Conservation (phyloP, 192 early-diverging fungal genomes). For the Pilaira anomala region DNA sequence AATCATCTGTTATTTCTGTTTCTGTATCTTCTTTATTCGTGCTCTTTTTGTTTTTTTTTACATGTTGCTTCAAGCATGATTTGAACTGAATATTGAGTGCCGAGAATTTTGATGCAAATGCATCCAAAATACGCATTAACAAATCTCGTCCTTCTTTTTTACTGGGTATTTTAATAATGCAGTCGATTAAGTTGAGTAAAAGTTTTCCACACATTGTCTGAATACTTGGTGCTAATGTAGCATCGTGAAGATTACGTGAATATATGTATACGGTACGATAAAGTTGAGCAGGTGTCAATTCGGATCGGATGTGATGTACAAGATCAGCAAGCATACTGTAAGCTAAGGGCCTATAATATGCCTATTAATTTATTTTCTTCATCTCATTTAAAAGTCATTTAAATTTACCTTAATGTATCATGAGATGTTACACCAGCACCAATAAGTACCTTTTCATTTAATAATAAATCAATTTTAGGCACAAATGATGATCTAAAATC, state of each 20-base stretch:
- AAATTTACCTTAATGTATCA: slow-evolving; percentile 75
- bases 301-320: slow-evolving; percentile 89
- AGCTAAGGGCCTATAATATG: slow-evolving; percentile 67
- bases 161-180: slow-evolving; percentile 67
- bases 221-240: slow-evolving; percentile 82
- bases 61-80: slow-evolving; percentile 53
- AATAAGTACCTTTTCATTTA: slow-evolving; percentile 92
- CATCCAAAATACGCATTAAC: slow-evolving; percentile 78
- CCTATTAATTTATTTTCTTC: background rate
- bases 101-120: slow-evolving; percentile 77
- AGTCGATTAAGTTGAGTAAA: slow-evolving; percentile 87
- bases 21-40: slow-evolving; percentile 35
- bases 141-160: slow-evolving; percentile 63
- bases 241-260: slow-evolving; percentile 90
- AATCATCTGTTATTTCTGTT: slow-evolving; percentile 49
- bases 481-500: slow-evolving; percentile 89
- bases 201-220: slow-evolving; percentile 98
- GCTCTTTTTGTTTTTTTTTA: slow-evolving; percentile 44
- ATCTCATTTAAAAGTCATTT: background rate
- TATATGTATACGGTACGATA: slow-evolving; percentile 86
- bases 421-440: slow-evolving; percentile 90
- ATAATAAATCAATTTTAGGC: slow-evolving; percentile 84
- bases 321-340: slow-evolving; percentile 95
- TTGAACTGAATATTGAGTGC: slow-evolving; percentile 66
- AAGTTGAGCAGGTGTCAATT: slow-evolving; percentile 79